Conservation (phyloP, 805 yeast genomes). For the Cyberlindnera mississippiensis region DNA sequence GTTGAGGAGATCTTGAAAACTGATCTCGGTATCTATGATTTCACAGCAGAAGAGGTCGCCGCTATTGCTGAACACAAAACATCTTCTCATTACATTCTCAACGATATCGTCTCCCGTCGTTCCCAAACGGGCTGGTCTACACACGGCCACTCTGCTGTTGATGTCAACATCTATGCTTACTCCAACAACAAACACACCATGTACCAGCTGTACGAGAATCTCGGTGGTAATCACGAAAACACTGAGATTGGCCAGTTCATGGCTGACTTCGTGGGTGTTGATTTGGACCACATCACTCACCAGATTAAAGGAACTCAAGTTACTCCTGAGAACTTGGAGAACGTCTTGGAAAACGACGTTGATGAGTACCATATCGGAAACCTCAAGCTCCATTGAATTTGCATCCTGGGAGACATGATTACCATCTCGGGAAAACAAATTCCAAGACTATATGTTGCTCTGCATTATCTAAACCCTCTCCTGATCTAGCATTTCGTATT, state of each 20-base stretch:
- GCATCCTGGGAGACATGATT: too few species aligned
- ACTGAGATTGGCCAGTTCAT: constrained; percentile 77
- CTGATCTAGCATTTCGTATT: too few species aligned
- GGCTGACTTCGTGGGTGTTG: constrained; percentile 46
- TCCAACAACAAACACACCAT: constrained; percentile 51
- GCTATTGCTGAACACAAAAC: constrained; percentile 34
- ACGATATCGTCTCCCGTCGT: constrained; percentile 70
- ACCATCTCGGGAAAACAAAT: too few species aligned
- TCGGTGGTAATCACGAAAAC: constrained; percentile 83
- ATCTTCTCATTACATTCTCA: constrained; percentile 44
- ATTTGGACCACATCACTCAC: constrained; percentile 46
- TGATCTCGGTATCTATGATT: constrained; percentile 66
- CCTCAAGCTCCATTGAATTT: too few species aligned
- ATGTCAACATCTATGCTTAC: constrained; percentile 85
- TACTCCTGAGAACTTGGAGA: constrained; percentile 16
- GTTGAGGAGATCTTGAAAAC: constrained; percentile 48
- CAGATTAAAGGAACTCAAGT: constrained; percentile 48
- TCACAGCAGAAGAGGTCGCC: constrained; percentile 49
- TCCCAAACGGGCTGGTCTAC: constrained; percentile 96
- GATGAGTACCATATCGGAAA: neutral
- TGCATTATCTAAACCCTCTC: too few species aligned
- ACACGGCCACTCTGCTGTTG: constrained; percentile 95
- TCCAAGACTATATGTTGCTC: too few species aligned
- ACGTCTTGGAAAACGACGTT: neutral
- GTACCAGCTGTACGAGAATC: constrained; percentile 35